These are phyloP conservation scores for Pterocarpus macrocarpus DNA, from an alignment of 306 rosid genomes.

Conservation along the genomic window DNA sequence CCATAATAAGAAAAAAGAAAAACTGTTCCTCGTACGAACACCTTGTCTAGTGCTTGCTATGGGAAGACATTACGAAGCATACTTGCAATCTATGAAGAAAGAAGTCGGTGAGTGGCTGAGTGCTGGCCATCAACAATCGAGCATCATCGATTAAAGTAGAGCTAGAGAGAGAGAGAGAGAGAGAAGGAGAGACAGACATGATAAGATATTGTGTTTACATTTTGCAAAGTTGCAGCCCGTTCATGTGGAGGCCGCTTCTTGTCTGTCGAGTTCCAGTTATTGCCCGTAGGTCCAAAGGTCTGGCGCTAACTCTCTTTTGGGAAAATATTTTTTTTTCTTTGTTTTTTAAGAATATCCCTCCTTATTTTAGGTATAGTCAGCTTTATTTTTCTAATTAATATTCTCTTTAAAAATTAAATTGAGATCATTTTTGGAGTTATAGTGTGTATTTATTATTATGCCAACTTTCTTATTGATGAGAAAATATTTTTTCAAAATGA, in stretches of 20 bases:
- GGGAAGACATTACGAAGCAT: slow-evolving; percentile 37
- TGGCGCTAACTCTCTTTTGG: neutral
- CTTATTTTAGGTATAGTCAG: no score
- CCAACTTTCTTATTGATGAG: no score
- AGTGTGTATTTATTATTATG: no score
- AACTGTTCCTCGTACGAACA: slow-evolving; percentile 54
- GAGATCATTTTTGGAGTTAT: no score
- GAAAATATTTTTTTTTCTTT: no score
- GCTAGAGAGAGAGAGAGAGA: neutral
- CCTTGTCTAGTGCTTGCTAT: slow-evolving; percentile 40
- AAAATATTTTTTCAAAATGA: no score
- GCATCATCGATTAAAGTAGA: slow-evolving; percentile 39
- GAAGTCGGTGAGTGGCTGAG: slow-evolving; percentile 38
- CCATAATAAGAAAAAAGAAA: slow-evolving; percentile 14
- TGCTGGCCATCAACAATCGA: slow-evolving; percentile 35
- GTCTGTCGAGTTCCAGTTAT: slow-evolving; percentile 22
- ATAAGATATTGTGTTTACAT: neutral
- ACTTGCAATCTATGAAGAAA: neutral
- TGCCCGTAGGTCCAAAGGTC: slow-evolving; percentile 13
- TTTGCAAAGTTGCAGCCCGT: slow-evolving; percentile 24
- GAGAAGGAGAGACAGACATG: neutral
- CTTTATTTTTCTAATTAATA: no score
- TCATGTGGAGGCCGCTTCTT: slow-evolving; percentile 27
- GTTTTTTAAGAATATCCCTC: no score
- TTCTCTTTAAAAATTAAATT: no score